These are phyloP conservation scores for Suaeda aralocaspica DNA, from an alignment of 148 eudicot genomes.

Conservation along the genomic window DNA sequence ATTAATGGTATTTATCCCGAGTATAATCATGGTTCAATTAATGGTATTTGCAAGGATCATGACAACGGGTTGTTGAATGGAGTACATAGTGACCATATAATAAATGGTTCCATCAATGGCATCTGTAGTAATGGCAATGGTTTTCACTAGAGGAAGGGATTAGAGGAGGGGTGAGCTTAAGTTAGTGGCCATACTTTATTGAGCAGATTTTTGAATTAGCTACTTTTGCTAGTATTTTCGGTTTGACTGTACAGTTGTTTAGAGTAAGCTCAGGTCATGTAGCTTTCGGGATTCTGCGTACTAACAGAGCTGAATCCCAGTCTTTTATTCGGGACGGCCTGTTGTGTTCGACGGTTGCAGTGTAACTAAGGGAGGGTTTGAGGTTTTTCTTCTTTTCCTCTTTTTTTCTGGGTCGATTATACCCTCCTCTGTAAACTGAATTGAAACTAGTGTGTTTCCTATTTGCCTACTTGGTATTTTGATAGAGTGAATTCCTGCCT, in stretches of 20 bases:
- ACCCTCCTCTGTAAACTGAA: constrained; percentile 9
- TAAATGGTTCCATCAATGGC: constrained; percentile 16
- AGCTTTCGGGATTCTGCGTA: constrained; percentile 25
- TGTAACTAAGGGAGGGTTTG: constrained; percentile 18
- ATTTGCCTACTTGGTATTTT: neutral
- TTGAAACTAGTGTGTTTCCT: constrained; percentile 16
- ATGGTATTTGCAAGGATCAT: constrained; percentile 24
- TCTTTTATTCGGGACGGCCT: constrained; percentile 64
- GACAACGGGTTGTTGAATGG: constrained; percentile 19
- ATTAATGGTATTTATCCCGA: constrained; percentile 12
- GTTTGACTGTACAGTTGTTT: constrained; percentile 29
- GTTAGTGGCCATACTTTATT: constrained; percentile 11
- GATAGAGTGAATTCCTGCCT: constrained; percentile 13
- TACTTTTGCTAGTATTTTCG: constrained; percentile 10
- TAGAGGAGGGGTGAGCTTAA: neutral
- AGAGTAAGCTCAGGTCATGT: constrained; percentile 24
- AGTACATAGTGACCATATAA: constrained; percentile 15
- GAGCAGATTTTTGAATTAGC: constrained; percentile 25
- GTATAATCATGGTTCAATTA: constrained; percentile 15
- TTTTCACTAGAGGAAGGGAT: neutral
- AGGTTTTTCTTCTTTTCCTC: constrained; percentile 7
- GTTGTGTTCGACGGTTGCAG: constrained; percentile 32
- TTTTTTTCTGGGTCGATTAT: constrained; percentile 12
- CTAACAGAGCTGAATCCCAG: constrained; percentile 50
- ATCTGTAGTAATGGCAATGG: constrained; percentile 28